Conservation (phyloP, 805 yeast genomes). For the Grigorovia humatica region DNA sequence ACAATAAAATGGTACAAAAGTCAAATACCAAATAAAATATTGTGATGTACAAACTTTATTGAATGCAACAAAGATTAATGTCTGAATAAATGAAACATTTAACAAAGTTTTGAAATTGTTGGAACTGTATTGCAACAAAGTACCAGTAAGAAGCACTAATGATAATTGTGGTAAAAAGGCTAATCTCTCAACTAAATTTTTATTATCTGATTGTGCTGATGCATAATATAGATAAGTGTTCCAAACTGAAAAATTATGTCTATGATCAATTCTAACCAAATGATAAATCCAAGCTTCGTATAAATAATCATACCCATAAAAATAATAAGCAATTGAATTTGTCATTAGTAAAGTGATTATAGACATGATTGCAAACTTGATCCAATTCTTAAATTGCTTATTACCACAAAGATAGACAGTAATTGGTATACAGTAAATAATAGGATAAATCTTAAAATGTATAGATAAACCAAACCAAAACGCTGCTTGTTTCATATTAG, state of each 20-base stretch:
- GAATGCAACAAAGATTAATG: constrained; percentile 65
- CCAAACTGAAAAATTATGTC: constrained; percentile 90
- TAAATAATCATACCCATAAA: constrained; percentile 68
- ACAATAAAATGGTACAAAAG: constrained; percentile 67
- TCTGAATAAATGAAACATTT: constrained; percentile 59
- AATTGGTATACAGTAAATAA: constrained; percentile 69
- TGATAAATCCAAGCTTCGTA: constrained; percentile 78
- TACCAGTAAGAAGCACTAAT: constrained; percentile 19
- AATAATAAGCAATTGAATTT: constrained; percentile 49
- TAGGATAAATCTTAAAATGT: constrained; percentile 87
- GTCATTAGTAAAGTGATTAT: constrained; percentile 35
- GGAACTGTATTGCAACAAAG: not conserved
- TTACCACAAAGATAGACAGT: constrained; percentile 29
- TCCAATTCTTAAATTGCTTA: constrained; percentile 14
- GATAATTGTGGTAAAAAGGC: constrained; percentile 81
- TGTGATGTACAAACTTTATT: constrained; percentile 88
- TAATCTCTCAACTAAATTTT: constrained; percentile 26
- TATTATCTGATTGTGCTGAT: constrained; percentile 29
- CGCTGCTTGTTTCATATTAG: constrained; percentile 30
- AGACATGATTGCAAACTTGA: constrained; percentile 34
- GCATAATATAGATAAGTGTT: constrained; percentile 60
- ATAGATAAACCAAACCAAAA: constrained; percentile 63
- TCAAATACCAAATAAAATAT: constrained; percentile 90
- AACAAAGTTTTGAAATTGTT: constrained; percentile 20
- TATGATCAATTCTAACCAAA: constrained; percentile 72